phyloP scores from a whole-genome alignment of 192 early-diverging fungal genomes.

The Umbelopsis sp. region DNA sequence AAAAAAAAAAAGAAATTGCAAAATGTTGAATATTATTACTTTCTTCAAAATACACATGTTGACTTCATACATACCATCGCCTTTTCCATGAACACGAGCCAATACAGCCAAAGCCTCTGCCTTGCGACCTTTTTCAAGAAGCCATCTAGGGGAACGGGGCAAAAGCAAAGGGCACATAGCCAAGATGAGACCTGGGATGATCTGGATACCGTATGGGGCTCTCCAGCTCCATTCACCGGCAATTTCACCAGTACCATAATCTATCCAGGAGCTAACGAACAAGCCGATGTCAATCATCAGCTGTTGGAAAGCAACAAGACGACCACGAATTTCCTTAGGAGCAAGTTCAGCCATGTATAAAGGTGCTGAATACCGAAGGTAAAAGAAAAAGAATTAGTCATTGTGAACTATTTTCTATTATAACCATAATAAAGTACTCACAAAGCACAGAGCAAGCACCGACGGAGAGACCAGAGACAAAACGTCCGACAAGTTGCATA shows the following conservation, averaged over 20 bases:
- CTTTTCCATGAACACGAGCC: constrained; percentile 23
- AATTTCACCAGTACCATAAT: constrained; percentile 24
- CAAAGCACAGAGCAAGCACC: constrained; percentile 44
- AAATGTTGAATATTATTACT: background rate
- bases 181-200: constrained; percentile 75
- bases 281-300: constrained; percentile 69
- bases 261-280: constrained; percentile 29
- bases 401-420: no score
- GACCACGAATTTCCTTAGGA: constrained; percentile 78
- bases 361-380: background rate
- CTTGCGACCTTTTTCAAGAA: constrained; percentile 59
- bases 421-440: background rate
- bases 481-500: constrained; percentile 52
- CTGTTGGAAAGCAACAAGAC: constrained; percentile 83
- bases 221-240: constrained; percentile 57
- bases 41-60: background rate
- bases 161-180: constrained; percentile 67
- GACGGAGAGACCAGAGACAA: constrained; percentile 50
- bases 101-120: constrained; percentile 59
- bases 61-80: background rate
- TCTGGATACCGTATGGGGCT: constrained; percentile 79
- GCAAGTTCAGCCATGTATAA: constrained; percentile 73
- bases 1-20: no score
- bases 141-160: constrained; percentile 85
- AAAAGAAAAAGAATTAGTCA: no score